Percentiles rank a stretch among this genome's conserved stretches.
These are phyloP conservation scores for Candida sakaeoensis DNA, from an alignment of 805 yeast genomes.

Conservation along the genomic window DNA sequence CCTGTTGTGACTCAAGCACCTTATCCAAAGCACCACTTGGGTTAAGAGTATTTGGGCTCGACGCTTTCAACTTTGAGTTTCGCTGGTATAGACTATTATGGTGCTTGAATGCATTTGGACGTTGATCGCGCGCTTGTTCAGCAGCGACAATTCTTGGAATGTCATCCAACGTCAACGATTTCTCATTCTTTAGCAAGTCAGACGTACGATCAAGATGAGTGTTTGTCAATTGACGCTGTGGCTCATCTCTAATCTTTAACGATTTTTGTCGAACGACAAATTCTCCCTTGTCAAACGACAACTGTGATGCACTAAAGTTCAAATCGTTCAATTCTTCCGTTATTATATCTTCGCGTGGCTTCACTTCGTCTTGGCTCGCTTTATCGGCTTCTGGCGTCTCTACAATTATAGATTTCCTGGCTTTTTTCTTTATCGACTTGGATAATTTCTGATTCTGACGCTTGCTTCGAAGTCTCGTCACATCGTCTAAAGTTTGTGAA, in stretches of 20 bases:
- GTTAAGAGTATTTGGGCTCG: constrained; percentile 1
- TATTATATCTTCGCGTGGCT: constrained; percentile 11
- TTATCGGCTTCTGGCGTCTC: constrained; percentile 56
- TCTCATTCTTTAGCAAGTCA: constrained; percentile 71
- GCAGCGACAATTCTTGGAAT: constrained; percentile 96
- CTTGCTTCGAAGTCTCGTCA: constrained; percentile 68
- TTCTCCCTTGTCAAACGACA: constrained; percentile 15
- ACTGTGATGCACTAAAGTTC: constrained; percentile 7
- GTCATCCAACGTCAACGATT: constrained; percentile 87
- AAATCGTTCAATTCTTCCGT: constrained; percentile 13
- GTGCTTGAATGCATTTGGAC: constrained; percentile 89
- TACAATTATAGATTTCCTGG: constrained; percentile 61
- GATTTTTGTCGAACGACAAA: constrained; percentile 20
- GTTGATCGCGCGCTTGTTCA: constrained; percentile 88
- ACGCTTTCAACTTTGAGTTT: constrained; percentile 15
- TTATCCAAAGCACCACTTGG: constrained; percentile 11
- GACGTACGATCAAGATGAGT: constrained; percentile 58
- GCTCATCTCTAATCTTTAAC: constrained; percentile 35
- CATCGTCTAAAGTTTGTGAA: constrained; percentile 67
- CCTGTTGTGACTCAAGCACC: constrained; percentile 6
- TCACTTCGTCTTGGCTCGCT: constrained; percentile 19
- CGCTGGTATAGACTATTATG: constrained; percentile 49
- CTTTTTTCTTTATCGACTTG: constrained; percentile 53
- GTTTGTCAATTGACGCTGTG: constrained; percentile 29
- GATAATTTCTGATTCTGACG: constrained; percentile 62